Evolutionary conservation across 73 alveolate species (phyloP).

Genomic region (Paramecium tetraurelia): DNA sequence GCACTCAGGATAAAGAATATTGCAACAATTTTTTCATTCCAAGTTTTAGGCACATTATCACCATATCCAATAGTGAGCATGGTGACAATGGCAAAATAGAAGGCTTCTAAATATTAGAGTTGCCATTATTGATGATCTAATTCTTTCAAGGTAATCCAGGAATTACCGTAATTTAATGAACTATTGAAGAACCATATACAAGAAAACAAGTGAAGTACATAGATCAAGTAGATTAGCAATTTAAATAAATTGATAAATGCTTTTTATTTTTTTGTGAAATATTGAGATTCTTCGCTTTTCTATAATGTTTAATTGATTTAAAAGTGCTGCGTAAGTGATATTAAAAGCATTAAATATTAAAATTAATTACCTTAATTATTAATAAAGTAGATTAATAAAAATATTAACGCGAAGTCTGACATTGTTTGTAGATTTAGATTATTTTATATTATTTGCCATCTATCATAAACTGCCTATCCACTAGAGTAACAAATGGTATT

Average conservation of each 20-base stretch:
- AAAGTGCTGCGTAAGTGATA: background rate
- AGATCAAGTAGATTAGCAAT: background rate
- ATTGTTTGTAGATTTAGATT: background rate
- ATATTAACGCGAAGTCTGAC: background rate
- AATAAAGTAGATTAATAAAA: background rate
- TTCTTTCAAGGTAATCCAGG: conserved; percentile 5
- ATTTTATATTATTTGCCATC: background rate
- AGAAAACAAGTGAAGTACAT: background rate
- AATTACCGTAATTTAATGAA: background rate
- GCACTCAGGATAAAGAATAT: conserved; percentile 40
- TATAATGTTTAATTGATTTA: background rate
- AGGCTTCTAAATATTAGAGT: conserved; percentile 54
- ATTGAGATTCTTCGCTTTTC: background rate
- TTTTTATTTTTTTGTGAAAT: background rate
- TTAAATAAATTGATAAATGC: background rate
- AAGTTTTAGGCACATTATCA: conserved; percentile 50
- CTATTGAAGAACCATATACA: conserved; percentile 8
- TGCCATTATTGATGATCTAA: conserved; percentile 33
- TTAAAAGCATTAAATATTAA: background rate
- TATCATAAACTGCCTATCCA: conserved; percentile 14
- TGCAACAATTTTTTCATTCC: conserved; percentile 34
- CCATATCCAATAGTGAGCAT: conserved; percentile 62
- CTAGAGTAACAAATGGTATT: background rate
- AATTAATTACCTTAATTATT: background rate
- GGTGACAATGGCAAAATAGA: conserved; percentile 55